Base-by-base conservation (phyloP, 768 basidiomycete genomes). In the Fibroporia radiculosa region DNA sequence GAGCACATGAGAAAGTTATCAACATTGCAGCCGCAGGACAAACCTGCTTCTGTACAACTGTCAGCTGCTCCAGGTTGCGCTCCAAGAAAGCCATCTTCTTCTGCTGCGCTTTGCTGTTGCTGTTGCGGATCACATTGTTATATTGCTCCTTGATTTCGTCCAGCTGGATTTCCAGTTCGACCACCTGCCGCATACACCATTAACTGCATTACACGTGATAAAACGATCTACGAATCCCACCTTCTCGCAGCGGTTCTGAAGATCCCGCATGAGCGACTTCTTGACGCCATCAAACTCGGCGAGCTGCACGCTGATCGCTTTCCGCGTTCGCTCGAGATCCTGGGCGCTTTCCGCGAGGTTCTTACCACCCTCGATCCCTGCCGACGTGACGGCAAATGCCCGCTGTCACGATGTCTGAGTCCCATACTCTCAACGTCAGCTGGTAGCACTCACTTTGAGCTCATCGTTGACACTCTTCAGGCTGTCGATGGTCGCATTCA, bases 171-270 rank as follows among this genome's bases (percentile, higher is more conserved):
- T 99, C 96, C 23, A 99, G 81, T 66, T 98, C 96, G 42, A 99
- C 95, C 32, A 99, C 96, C 93, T 96, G 50, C 36, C 49, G 34
- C 52, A 41, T 47, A 53, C 45, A 42, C 48, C 25, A 48, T 47
- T 32, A 25, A 49, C 26, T 27, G 33, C 42, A 41, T 37, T 45
- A 25, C 47, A 52, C 29, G 29, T 31, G 34, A 35, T 7, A 19
- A 12, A 18, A 12, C 20, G 34, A 40, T 35, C 33, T 16, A 13
- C 34, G 37, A 12, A 13, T 43, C 44, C 22, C 26, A 90, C 93
- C 83, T 98, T 98, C 74, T 99, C 96, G 63, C 96, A 99, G 23
- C 96, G 93, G 65, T 99, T 97, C 70, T 97, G 95, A 56, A 99
- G 68, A 71, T 99, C 96, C 28, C 92, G 84, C 89, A 99, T 96